Evolutionary conservation across 768 basidiomycete genomes (phyloP), one percentile per base, ranked within the genome.

Genomic region (Russula emetica): DNA sequence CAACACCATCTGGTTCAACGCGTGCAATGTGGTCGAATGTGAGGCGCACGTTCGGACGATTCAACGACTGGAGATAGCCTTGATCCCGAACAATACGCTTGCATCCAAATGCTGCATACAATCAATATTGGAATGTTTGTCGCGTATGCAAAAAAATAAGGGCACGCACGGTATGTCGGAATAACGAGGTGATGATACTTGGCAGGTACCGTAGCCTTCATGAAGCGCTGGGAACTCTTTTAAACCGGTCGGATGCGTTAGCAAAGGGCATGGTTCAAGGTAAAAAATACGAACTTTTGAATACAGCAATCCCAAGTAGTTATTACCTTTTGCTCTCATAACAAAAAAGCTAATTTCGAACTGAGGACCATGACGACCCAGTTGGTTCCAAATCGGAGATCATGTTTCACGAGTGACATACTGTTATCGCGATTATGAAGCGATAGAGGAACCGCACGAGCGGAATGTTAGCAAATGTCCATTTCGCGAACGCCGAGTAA

Each of bases 61-160:
- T 73, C 57, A 87, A 72, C 24, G 77, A 75, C 13, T 78, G 70
- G 18, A 87, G 78, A 70, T 85, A 86, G 32, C 79, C 79, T 3
- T 82, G 80, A 69, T 88, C 83, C 62, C 81, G 77, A 22, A 87
- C 80, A 26, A 86, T 78, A 45, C 86, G 79, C 72, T 83, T 86
- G 72, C 85, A 87, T 32, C 85, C 85, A 20, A 80, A 76, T 45
- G 79, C 83, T 83, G 45, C 3, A 55, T 18, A 42, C 10, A 10
- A 6, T 20, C 20, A 47, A 47, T 40, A 50, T 40, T 3, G 5
- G 14, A 22, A 22, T 40, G 20, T 2, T 24, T 28, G 38, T 40
- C 18, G 11, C 9, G 40, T 6, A 11, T n/a, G 44, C 20, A 52
- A 59, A 51, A 51, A 20, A 24, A 32, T 32, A 32, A 0, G 63